phyloP scores from a whole-genome alignment of 345 rosid genomes.

The Crucihimalaya himalaica region DNA sequence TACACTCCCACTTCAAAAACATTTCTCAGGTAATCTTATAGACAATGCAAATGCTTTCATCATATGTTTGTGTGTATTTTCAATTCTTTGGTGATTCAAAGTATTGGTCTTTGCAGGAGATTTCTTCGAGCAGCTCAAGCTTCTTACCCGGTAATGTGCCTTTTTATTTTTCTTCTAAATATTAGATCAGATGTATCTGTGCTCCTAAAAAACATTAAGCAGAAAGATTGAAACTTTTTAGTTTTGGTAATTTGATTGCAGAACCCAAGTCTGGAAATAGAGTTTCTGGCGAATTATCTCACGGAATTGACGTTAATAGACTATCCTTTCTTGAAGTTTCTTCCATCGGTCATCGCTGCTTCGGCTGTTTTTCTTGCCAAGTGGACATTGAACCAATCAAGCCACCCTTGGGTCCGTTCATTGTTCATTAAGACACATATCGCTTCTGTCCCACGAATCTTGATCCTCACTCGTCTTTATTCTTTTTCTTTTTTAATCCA shows the following conservation, averaged over 20 bases:
- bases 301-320: conserved; percentile 78
- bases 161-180: not conserved
- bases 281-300: conserved; percentile 73
- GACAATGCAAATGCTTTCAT: not conserved
- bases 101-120: conserved; percentile 64
- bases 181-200: not conserved
- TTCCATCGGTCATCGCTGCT: conserved; percentile 87
- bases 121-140: conserved; percentile 88
- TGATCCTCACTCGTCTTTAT: conserved; percentile 3
- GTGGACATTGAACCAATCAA: conserved; percentile 86
- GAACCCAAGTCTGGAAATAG: conserved; percentile 73
- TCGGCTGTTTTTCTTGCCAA: conserved; percentile 88
- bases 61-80: not conserved
- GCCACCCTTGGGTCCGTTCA: conserved; percentile 78
- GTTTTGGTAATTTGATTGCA: conserved; percentile 40
- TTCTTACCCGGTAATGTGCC: conserved; percentile 54
- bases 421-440: conserved; percentile 4
- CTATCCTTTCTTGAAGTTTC: conserved; percentile 58
- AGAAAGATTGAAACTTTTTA: conserved; percentile 26
- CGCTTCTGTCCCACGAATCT: not conserved
- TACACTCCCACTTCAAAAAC: conserved; percentile 75
- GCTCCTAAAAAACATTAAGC: conserved; percentile 3
- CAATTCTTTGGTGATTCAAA: not conserved
- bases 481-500: conserved; percentile 17
- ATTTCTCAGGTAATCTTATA: conserved; percentile 67